Evolutionary conservation across 371 early-diverging fungal species (phyloP).

Genomic region (Rhizomucor pusillus): DNA sequence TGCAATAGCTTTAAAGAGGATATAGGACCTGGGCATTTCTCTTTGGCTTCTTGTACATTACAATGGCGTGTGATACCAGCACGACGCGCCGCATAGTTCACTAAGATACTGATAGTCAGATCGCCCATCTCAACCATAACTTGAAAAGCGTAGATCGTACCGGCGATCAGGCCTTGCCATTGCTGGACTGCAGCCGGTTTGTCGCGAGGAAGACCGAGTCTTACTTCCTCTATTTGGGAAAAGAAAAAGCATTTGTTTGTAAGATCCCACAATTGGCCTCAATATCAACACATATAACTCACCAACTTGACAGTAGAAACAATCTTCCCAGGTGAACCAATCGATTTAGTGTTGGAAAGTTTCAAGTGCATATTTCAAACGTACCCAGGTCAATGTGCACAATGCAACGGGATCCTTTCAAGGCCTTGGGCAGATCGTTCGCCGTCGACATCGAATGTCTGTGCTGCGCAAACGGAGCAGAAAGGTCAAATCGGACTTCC

Average conservation of each 20-base stretch:
- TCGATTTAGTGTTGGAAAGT: not conserved
- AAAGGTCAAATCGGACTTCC: too few relatives aligned
- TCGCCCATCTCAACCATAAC: too few relatives aligned
- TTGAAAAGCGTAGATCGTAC: conserved; percentile 47
- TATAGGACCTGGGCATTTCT: conserved; percentile 60
- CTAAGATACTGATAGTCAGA: conserved; percentile 11
- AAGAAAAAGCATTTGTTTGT: too few relatives aligned
- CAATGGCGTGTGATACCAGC: conserved; percentile 47
- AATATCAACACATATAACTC: too few relatives aligned
- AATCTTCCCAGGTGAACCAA: conserved; percentile 40
- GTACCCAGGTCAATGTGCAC: conserved; percentile 62
- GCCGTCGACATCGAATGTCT: not conserved
- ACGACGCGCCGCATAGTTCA: conserved; percentile 61
- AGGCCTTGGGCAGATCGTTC: conserved; percentile 36
- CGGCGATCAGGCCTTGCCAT: conserved; percentile 88
- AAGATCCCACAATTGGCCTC: too few relatives aligned
- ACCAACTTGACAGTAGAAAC: conserved; percentile 80
- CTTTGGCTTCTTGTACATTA: conserved; percentile 56
- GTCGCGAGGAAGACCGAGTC: conserved; percentile 66
- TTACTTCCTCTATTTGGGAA: conserved; percentile 75
- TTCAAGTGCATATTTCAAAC: conserved; percentile 5
- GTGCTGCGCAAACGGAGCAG: too few relatives aligned
- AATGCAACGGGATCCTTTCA: conserved; percentile 56
- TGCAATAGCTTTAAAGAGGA: not conserved
- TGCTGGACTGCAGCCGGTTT: conserved; percentile 86